Base-by-base conservation (phyloP, 257 asterid genomes). In the Buddleja alternifolia region DNA sequence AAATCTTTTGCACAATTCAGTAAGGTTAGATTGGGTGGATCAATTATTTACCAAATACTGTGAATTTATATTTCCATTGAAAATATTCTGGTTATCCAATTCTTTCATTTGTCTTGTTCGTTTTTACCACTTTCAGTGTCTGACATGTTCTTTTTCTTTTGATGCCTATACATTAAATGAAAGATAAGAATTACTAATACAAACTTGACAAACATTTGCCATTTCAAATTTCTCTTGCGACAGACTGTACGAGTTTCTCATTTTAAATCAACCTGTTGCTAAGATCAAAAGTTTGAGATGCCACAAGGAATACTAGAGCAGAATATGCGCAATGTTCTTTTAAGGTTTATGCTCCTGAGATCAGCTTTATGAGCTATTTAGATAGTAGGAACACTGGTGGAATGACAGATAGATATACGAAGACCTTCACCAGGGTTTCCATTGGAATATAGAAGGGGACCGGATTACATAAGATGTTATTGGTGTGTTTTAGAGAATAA, bases 1-100 rank as follows among this genome's bases (percentile, higher is more conserved):
- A 76, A 72, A 67, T 67, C 82, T 93, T 63, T 78, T 93, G 78
- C 42, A 63, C 29, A 67, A 77, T 63, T 90, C 96, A 66, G 23
- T 69, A 79, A 88, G 96, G 98, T 92, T 61, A 32, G 76, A 60
- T 19, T 63, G 46, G 46, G 40, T 57, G 57, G 52, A 52, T 42
- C 64, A 29, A 66, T 54, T 17, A 54, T 65, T 50, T 60, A 10
- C 12, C 45, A 16, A 40, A 34, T 57, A 16, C 39, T 58, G 34
- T 52, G 58, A 23, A 15, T 58, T 25, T 54, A 23, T 76, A 32
- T 67, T 74, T 36, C 66, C 16, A 4, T 37, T 53, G 15, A 56
- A 8, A 21, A 32, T 41, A 19, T 29, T 63, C 60, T 53, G 56
- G 25, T 47, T 56, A 63, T 46, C 39, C 7, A 56, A 34, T 69